Evolutionary conservation across 2,329 filamentous ascomycete species (phyloP).

Genomic region (Fusarium hainanense): DNA sequence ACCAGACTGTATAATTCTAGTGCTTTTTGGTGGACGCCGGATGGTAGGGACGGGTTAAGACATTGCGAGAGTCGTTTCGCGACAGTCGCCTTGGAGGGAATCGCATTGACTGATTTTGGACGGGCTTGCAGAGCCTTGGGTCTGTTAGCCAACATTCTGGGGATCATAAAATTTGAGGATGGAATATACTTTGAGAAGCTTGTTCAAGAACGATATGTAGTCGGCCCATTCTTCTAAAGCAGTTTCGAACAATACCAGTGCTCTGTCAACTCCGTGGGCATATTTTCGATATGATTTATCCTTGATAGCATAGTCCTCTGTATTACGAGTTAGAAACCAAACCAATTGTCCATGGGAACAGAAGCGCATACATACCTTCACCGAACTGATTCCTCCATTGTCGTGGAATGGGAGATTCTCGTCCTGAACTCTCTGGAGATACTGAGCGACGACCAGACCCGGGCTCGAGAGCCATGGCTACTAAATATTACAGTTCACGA

Average conservation of each 20-base stretch:
- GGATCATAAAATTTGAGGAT: neutral
- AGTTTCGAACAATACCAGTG: slow-evolving; percentile 89
- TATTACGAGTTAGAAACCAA: slow-evolving; percentile 17
- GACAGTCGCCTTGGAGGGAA: slow-evolving; percentile 85
- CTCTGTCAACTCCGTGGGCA: slow-evolving; percentile 86
- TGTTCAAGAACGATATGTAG: slow-evolving; percentile 96
- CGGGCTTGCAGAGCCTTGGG: slow-evolving; percentile 86
- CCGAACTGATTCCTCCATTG: slow-evolving; percentile 82
- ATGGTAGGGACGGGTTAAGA: slow-evolving; percentile 90
- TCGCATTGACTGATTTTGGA: slow-evolving; percentile 74
- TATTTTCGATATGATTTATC: slow-evolving; percentile 86
- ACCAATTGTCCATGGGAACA: neutral
- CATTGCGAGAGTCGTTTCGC: slow-evolving; percentile 95
- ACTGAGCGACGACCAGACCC: slow-evolving; percentile 66
- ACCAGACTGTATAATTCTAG: slow-evolving; percentile 93
- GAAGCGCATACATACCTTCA: slow-evolving; percentile 68
- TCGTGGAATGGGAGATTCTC: slow-evolving; percentile 78
- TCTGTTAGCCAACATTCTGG: slow-evolving; percentile 2
- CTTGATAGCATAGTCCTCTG: slow-evolving; percentile 67
- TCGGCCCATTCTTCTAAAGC: slow-evolving; percentile 98
- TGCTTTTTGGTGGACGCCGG: slow-evolving; percentile 96
- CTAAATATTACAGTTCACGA: slow-evolving; percentile 36
- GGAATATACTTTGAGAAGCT: slow-evolving; percentile 80
- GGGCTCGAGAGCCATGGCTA: slow-evolving; percentile 73
- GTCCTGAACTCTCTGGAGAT: slow-evolving; percentile 87